These are phyloP conservation scores for Scenedesmus sp. DNA, from an alignment of 163 green algal genomes.

Conservation along the genomic window DNA sequence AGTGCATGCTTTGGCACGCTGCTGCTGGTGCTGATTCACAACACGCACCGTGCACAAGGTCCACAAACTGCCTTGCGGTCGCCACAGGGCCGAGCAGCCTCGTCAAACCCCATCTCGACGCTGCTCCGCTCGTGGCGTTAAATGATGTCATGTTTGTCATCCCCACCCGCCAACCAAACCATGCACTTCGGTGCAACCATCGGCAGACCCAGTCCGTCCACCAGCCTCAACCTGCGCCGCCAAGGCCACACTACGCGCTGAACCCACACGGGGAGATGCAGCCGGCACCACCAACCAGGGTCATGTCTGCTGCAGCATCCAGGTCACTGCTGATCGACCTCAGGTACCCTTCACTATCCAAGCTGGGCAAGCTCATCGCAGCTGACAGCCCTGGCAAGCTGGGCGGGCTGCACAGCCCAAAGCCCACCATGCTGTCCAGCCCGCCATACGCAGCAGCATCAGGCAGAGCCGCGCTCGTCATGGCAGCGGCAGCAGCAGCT, in stretches of 20 bases:
- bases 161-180: neutral
- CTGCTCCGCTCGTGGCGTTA: no score
- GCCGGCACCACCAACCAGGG: neutral
- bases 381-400: neutral
- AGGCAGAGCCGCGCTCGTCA: neutral
- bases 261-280: conserved; percentile 18
- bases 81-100: no score
- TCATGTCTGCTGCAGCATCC: conserved; percentile 2
- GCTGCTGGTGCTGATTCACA: neutral
- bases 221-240: no score
- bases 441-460: conserved; percentile 7
- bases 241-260: neutral
- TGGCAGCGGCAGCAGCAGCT: neutral
- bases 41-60: neutral
- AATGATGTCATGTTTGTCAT: no score
- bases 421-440: neutral
- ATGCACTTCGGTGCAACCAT: neutral
- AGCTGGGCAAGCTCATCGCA: conserved; percentile 16
- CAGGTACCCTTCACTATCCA: conserved; percentile 18
- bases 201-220: no score
- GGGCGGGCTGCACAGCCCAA: neutral
- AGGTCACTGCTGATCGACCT: neutral
- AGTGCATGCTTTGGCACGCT: neutral
- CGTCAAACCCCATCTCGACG: no score
- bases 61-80: neutral